phyloP scores from a whole-genome alignment of 176 grass and related monocot species.

The Eleusine coracana region DNA sequence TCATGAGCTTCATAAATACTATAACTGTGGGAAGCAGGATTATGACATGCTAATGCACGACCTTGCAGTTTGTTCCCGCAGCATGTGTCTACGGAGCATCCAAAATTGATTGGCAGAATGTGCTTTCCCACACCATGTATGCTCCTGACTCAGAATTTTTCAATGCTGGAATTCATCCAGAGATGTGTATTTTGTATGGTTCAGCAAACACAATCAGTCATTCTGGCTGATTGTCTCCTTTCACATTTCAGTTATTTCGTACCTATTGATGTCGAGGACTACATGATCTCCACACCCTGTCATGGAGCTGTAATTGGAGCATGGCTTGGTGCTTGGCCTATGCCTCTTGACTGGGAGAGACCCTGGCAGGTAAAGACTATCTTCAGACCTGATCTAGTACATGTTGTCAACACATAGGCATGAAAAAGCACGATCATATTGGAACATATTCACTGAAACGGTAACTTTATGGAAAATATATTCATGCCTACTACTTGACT shows the following conservation, averaged over 20 bases:
- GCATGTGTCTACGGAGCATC: slow-evolving; percentile 84
- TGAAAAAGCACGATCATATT: not conserved
- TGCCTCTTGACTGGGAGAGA: slow-evolving; percentile 98
- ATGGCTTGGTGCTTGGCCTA: slow-evolving; percentile 94
- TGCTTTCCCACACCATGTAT: slow-evolving; percentile 76
- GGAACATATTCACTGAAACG: not conserved
- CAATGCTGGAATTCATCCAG: not conserved
- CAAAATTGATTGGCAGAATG: slow-evolving; percentile 69
- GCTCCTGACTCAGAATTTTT: slow-evolving; percentile 10
- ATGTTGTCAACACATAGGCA: not conserved
- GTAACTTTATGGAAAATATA: not conserved
- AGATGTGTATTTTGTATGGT: slow-evolving; percentile 15
- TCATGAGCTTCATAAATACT: slow-evolving; percentile 12
- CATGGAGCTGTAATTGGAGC: slow-evolving; percentile 87
- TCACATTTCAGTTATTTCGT: slow-evolving; percentile 42
- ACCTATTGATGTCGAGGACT: slow-evolving; percentile 52
- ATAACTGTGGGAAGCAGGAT: not conserved
- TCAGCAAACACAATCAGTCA: not conserved
- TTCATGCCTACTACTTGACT: not conserved
- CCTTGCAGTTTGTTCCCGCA: slow-evolving; percentile 83
- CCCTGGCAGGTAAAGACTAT: slow-evolving; percentile 74
- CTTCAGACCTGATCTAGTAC: not conserved
- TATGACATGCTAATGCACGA: slow-evolving; percentile 1
- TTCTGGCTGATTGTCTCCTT: slow-evolving; percentile 31
- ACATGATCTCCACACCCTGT: slow-evolving; percentile 79